phyloP scores from a whole-genome alignment of 257 asterid species.

The Plectranthus barbatus region DNA sequence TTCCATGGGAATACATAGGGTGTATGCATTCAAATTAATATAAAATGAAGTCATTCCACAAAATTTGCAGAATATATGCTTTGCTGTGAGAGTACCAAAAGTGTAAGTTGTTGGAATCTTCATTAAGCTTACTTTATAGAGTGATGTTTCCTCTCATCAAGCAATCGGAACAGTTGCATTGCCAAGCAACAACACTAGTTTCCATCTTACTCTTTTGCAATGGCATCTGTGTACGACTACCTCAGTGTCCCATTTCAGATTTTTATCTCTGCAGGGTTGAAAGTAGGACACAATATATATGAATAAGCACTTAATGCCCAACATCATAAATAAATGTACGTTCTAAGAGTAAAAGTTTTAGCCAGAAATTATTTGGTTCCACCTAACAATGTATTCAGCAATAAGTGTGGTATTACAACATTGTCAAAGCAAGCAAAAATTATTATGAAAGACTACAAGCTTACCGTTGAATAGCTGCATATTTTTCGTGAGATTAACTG shows the following conservation, averaged over 20 bases:
- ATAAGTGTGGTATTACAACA: background rate
- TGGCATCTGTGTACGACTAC: conserved; percentile 59
- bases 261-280: background rate
- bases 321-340: background rate
- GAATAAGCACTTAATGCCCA: too few species aligned
- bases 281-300: background rate
- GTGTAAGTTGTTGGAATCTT: conserved; percentile 75
- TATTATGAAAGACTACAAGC: background rate
- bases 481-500: background rate
- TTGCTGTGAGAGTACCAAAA: conserved; percentile 74
- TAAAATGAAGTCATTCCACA: conserved; percentile 91
- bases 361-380: background rate
- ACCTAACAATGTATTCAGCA: background rate
- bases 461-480: background rate
- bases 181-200: conserved; percentile 56
- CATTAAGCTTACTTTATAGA: conserved; percentile 63
- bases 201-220: conserved; percentile 69
- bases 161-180: conserved; percentile 76
- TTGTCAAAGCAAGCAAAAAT: background rate
- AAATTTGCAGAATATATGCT: conserved; percentile 73
- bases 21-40: too few species aligned
- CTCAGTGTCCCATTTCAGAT: conserved; percentile 32
- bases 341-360: background rate
- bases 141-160: conserved; percentile 74
- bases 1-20: too few species aligned